Percentiles rank a stretch among this genome's conserved stretches.
These are phyloP conservation scores for Aureobasidium melanogenum DNA, from an alignment of 2,329 filamentous ascomycete genomes.

Conservation along the genomic window DNA sequence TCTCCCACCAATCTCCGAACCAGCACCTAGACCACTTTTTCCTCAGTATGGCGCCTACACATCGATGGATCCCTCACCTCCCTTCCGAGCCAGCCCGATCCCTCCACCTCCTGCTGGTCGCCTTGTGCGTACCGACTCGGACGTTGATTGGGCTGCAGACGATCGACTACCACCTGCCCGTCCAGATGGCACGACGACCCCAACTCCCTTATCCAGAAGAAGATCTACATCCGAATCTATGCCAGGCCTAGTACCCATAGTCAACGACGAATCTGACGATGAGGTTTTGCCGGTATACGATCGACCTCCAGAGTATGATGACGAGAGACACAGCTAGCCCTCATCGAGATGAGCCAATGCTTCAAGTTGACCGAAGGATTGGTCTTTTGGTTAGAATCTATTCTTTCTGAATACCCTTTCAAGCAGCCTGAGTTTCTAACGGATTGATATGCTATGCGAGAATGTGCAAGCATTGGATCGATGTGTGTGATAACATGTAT, in stretches of 20 bases:
- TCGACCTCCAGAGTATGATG: constrained; percentile 2
- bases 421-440: neutral
- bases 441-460: neutral
- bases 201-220: neutral
- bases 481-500: neutral
- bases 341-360: neutral
- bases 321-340: neutral
- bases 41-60: neutral
- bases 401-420: neutral
- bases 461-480: neutral
- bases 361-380: neutral
- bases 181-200: neutral
- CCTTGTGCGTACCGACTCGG: neutral
- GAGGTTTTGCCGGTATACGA: constrained; percentile 3
- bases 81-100: neutral
- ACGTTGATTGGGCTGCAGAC: neutral
- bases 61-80: neutral
- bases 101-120: neutral
- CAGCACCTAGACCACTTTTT: neutral
- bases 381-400: neutral
- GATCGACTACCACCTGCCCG: neutral
- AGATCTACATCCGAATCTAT: neutral
- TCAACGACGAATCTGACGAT: neutral
- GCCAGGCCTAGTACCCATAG: neutral
- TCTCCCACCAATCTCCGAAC: neutral